These are phyloP conservation scores for Syzygium malaccense DNA, from an alignment of 441 rosid species.

Conservation along the genomic window DNA sequence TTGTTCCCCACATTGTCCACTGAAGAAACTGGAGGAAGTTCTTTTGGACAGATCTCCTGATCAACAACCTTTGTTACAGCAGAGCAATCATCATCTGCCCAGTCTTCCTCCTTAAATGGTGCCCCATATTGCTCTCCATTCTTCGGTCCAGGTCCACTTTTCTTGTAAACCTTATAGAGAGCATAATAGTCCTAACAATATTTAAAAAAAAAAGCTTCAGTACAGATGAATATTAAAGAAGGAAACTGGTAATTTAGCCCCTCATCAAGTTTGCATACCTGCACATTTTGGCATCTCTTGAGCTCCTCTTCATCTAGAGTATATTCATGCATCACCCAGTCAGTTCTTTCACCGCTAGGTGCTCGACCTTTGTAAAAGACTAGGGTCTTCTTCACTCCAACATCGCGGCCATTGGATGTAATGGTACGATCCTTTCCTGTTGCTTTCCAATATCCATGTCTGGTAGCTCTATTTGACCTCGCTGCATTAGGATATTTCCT, in stretches of 20 bases:
- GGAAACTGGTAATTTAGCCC: neutral
- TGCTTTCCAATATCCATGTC: conserved; percentile 84
- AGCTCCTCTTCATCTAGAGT: conserved; percentile 81
- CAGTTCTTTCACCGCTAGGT: conserved; percentile 71
- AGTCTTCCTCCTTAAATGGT: conserved; percentile 81
- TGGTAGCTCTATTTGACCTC: conserved; percentile 79
- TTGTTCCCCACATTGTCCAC: conserved; percentile 11
- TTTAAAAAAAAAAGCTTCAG: neutral
- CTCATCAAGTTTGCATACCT: conserved; percentile 25
- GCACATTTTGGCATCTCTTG: conserved; percentile 50
- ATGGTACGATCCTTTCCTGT: conserved; percentile 76
- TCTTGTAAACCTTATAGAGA: conserved; percentile 74
- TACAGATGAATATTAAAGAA: neutral
- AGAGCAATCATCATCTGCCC: conserved; percentile 54
- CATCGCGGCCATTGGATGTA: conserved; percentile 41
- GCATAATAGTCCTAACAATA: conserved; percentile 71
- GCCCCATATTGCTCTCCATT: conserved; percentile 98
- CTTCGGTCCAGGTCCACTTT: conserved; percentile 93
- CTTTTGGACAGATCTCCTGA: conserved; percentile 7
- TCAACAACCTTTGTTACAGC: conserved; percentile 8
- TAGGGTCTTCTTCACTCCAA: conserved; percentile 82
- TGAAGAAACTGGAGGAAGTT: conserved; percentile 9
- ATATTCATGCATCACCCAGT: conserved; percentile 99
- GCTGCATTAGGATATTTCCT: conserved; percentile 84
- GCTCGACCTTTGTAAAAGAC: conserved; percentile 85